Percentiles rank a stretch among this genome's conserved stretches.
These are phyloP conservation scores for Diaporthe citri DNA, from an alignment of 2,329 filamentous ascomycete genomes.

Conservation along the genomic window DNA sequence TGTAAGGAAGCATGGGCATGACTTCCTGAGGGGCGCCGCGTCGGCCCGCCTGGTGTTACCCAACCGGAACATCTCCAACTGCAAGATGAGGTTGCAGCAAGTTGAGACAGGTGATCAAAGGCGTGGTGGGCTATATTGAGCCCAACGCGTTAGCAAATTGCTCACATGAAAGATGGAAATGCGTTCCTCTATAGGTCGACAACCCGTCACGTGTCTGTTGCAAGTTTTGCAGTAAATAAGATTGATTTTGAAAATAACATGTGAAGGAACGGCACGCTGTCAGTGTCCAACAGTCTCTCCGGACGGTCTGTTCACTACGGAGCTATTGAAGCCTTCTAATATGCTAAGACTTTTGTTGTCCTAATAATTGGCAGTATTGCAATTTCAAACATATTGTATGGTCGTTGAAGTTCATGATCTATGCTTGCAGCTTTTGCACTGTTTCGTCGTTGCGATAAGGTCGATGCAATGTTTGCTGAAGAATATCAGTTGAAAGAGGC, in stretches of 20 bases:
- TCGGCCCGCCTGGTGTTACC: conserved; percentile 24
- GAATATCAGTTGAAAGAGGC: not conserved
- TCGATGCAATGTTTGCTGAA: not conserved
- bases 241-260: too few relatives aligned
- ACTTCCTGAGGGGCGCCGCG: not conserved
- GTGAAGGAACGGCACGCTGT: not conserved
- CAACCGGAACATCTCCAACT: not conserved
- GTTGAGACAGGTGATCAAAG: not conserved
- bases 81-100: conserved; percentile 1
- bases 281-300: not conserved
- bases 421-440: not conserved
- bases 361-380: not conserved
- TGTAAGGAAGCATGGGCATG: not conserved
- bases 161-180: not conserved
- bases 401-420: too few relatives aligned
- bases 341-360: not conserved
- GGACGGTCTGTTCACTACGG: not conserved
- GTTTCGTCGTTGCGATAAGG: not conserved
- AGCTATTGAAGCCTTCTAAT: too few relatives aligned
- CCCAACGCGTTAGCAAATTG: not conserved
- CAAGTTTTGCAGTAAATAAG: not conserved
- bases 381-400: not conserved
- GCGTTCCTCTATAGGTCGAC: not conserved
- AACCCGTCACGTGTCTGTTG: not conserved
- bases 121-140: not conserved